Percentiles rank a stretch among this genome's conserved stretches.
Conservation (phyloP, 2,329 filamentous ascomycete genomes). For the Pseudocercospora fuligena region DNA sequence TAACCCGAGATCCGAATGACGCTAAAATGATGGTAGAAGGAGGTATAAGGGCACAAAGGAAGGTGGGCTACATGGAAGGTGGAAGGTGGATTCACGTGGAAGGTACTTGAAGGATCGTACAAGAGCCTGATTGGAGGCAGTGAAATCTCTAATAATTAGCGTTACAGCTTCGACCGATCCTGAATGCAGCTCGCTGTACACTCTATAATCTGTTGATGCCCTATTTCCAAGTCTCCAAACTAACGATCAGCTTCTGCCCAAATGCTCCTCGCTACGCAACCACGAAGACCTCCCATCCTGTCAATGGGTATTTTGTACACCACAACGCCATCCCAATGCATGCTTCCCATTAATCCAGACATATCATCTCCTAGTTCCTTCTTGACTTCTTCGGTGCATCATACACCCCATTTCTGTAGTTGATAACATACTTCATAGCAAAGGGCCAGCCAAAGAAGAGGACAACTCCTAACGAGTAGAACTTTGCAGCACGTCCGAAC, state of each 20-base stretch:
- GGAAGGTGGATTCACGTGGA: no score
- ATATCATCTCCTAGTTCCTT: not conserved
- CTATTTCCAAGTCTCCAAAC: not conserved
- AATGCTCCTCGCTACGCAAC: not conserved
- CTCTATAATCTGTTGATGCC: not conserved
- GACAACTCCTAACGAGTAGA: constrained; percentile 16
- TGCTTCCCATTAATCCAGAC: not conserved
- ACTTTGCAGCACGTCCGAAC: constrained; percentile 14
- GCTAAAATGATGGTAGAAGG: no score
- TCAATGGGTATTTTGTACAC: not conserved
- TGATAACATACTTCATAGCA: constrained; percentile 18
- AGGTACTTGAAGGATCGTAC: no score
- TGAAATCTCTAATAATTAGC: not conserved
- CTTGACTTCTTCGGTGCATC: constrained; percentile 8
- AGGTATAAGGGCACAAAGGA: no score
- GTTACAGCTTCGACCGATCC: not conserved
- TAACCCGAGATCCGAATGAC: no score
- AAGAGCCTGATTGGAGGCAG: no score
- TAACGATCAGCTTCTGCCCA: not conserved
- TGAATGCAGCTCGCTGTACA: not conserved
- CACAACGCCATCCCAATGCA: not conserved
- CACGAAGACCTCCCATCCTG: not conserved
- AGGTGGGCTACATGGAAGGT: no score
- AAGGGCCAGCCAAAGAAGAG: constrained; percentile 26
- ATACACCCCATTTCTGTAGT: constrained; percentile 24